Evolutionary conservation across 768 basidiomycete genomes (phyloP).

Genomic region (Guyanaporus albipodus): DNA sequence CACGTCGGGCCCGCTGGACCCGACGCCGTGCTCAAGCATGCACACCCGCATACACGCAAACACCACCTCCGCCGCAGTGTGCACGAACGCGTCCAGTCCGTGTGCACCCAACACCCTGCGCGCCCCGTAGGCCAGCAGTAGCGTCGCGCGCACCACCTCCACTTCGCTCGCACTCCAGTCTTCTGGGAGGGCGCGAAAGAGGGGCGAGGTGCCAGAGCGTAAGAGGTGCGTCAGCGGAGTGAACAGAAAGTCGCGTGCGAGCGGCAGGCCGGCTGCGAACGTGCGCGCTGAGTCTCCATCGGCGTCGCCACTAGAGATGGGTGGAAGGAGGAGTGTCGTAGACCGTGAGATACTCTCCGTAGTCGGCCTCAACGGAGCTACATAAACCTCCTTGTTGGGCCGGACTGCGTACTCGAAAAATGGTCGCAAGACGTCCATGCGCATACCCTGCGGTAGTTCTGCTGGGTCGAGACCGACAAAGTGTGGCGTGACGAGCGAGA

Average conservation of each 20-base stretch:
- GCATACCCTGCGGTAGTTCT: constrained; percentile 31
- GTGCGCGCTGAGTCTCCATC: neutral
- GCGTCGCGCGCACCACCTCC: constrained; percentile 65
- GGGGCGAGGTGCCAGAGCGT: constrained; percentile 66
- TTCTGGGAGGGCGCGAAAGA: constrained; percentile 62
- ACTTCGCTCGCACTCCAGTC: constrained; percentile 79
- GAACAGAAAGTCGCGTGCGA: constrained; percentile 62
- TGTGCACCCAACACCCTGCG: constrained; percentile 43
- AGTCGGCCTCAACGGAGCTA: constrained; percentile 50
- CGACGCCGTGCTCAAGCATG: constrained; percentile 84
- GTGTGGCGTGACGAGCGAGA: constrained; percentile 16
- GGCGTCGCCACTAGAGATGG: neutral
- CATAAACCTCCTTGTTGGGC: constrained; percentile 36
- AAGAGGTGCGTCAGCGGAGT: constrained; percentile 74
- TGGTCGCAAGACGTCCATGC: constrained; percentile 35
- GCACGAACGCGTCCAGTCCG: constrained; percentile 36
- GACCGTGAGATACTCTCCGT: constrained; percentile 52
- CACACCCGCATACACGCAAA: constrained; percentile 90
- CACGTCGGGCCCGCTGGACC: constrained; percentile 1
- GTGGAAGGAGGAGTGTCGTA: constrained; percentile 50
- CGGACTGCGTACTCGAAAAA: constrained; percentile 52
- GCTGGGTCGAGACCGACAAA: constrained; percentile 13
- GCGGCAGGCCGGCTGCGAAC: constrained; percentile 39
- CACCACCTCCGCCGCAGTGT: constrained; percentile 36
- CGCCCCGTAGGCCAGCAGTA: constrained; percentile 55